Evolutionary conservation across 2,329 filamentous ascomycete genomes (phyloP).

Genomic region (Chalaropsis thielavioides): DNA sequence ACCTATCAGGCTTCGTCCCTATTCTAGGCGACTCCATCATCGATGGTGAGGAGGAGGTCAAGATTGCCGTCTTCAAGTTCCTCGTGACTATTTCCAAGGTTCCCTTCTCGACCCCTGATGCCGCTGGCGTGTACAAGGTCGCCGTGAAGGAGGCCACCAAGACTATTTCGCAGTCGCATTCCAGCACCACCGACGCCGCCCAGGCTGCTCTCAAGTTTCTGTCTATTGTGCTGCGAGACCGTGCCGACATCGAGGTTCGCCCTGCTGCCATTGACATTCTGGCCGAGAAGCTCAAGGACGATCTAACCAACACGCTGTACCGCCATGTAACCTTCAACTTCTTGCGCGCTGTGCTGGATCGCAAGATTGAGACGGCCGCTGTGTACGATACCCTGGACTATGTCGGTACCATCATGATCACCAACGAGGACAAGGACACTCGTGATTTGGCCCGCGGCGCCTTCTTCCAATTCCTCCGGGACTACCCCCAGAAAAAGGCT

Average conservation of each 20-base stretch:
- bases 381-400: conserved; percentile 88
- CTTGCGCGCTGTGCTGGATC: conserved; percentile 69
- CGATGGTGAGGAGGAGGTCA: conserved; percentile 79
- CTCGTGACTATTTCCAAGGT: conserved; percentile 74
- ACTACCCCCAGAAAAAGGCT: conserved; percentile 84
- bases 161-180: conserved; percentile 59
- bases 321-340: conserved; percentile 94
- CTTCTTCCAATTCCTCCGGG: conserved; percentile 86
- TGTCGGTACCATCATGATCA: conserved; percentile 85
- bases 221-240: conserved; percentile 69
- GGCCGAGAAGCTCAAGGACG: conserved; percentile 66
- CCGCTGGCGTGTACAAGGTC: conserved; percentile 50
- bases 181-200: conserved; percentile 67
- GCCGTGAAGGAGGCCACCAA: conserved; percentile 77
- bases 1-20: conserved; percentile 73
- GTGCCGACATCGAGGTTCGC: conserved; percentile 59
- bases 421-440: conserved; percentile 79
- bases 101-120: conserved; percentile 57
- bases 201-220: conserved; percentile 84
- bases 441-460: conserved; percentile 76
- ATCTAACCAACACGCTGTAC: conserved; percentile 82
- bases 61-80: conserved; percentile 74
- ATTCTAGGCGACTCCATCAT: conserved; percentile 79
- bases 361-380: conserved; percentile 69
- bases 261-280: conserved; percentile 72